These are phyloP conservation scores for Colletotrichum sp. DNA, from an alignment of 2,329 filamentous ascomycete species.

Conservation along the genomic window DNA sequence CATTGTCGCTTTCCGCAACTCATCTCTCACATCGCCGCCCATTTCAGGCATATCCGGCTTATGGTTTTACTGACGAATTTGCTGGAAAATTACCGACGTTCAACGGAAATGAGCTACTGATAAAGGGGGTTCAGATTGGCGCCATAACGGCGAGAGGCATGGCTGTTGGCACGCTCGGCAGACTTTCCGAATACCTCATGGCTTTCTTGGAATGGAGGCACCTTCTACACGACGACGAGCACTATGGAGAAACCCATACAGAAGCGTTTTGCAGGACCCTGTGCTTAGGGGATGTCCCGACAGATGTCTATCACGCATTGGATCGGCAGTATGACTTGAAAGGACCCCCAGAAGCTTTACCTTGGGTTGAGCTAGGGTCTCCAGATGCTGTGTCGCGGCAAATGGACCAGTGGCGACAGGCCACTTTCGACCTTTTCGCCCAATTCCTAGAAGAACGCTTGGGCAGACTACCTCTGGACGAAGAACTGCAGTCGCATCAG, in stretches of 20 bases:
- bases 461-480: background rate
- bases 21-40: background rate
- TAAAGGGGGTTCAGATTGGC: rapidly evolving
- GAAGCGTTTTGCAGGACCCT: background rate
- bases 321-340: rapidly evolving
- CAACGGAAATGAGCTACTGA: background rate
- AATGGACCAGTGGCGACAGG: background rate
- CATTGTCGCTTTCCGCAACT: background rate
- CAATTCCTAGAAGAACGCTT: rapidly evolving
- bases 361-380: rapidly evolving
- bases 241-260: rapidly evolving
- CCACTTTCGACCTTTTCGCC: background rate
- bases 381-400: rapidly evolving
- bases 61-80: no score
- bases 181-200: background rate
- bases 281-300: rapidly evolving
- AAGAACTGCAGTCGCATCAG: rapidly evolving
- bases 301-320: rapidly evolving
- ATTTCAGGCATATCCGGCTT: no score
- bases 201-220: background rate
- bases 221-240: rapidly evolving
- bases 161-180: background rate
- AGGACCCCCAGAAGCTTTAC: no score
- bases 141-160: background rate
- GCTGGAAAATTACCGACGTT: no score